These are phyloP conservation scores for Talaromyces sp. DNA, from an alignment of 2,329 filamentous ascomycete species.

Conservation along the genomic window DNA sequence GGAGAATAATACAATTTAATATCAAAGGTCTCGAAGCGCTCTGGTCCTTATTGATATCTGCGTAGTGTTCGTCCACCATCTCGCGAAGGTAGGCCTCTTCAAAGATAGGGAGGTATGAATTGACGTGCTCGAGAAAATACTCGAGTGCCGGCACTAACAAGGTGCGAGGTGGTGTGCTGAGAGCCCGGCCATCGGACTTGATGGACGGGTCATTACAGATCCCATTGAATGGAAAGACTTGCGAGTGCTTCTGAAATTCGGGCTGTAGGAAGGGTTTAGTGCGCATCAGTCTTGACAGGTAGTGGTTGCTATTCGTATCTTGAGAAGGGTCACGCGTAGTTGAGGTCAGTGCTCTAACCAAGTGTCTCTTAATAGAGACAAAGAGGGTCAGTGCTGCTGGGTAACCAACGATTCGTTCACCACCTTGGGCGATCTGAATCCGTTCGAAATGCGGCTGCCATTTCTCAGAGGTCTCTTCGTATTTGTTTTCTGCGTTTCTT, in stretches of 20 bases:
- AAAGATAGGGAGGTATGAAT: slow-evolving; percentile 4
- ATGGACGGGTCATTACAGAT: not conserved
- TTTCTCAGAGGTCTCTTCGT: not conserved
- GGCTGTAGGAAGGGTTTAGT: not conserved
- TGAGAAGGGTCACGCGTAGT: not conserved
- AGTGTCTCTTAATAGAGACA: slow-evolving; percentile 1
- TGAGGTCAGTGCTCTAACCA: slow-evolving; percentile 1
- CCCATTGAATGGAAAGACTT: slow-evolving; percentile 1
- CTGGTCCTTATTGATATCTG: slow-evolving; percentile 4
- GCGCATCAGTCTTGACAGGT: not conserved
- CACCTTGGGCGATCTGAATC: slow-evolving; percentile 9
- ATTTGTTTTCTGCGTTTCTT: not conserved
- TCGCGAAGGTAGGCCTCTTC: not conserved
- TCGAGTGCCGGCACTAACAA: not conserved
- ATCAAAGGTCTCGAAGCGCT: not conserved
- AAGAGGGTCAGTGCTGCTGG: slow-evolving; percentile 9
- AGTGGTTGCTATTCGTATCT: not conserved
- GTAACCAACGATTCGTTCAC: slow-evolving; percentile 3
- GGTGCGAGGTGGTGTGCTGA: not conserved
- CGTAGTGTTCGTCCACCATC: slow-evolving; percentile 1
- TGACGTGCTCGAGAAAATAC: slow-evolving; percentile 7
- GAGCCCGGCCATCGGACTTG: not conserved
- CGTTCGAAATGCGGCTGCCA: slow-evolving; percentile 5
- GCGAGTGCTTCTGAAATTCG: not conserved
- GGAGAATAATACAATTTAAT: not conserved